Evolutionary conservation across 805 yeast genomes (phyloP), one percentile per base, ranked within the genome.

Genomic region (Yarrowia hollandica): DNA sequence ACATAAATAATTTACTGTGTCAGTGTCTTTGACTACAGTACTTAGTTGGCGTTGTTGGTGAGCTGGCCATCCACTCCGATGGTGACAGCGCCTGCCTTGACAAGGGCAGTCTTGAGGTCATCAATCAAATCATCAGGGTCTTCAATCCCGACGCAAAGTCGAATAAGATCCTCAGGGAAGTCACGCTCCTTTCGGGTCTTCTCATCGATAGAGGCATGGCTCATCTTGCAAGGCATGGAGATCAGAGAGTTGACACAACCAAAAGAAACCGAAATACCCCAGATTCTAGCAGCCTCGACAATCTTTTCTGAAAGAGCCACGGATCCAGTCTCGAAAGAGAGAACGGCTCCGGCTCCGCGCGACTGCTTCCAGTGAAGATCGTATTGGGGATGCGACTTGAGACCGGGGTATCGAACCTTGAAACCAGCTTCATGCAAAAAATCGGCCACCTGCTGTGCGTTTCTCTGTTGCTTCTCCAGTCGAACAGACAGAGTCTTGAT

Each of bases 121-220:
- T 76, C 82, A 52, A 90, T 85, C 69, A 91, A 77, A 69, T 91
- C 98, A 61, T 82, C 85, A 35, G 80, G 75, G 69, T 85, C 83
- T 70, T 91, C 98, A 62, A 91, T 91, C 61, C 98, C 98, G 55
- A 91, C 85, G 70, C 97, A 91, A 60, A 91, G 78, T 67, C 98
- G 80, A 65, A 91, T 83, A 68, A 91, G 77, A 70, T 92, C 97
- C 72, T 91, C 97, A 1, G 97, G 96, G 74, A 91, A 84, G 42
- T 84, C 90, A 71, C 98, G 83, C 71, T 87, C 95, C 50, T 84
- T 84, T 72, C 97, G 83, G 3, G 89, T 84, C 68, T 88, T 82
- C 22, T 90, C 86, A 66, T 90, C 96, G 63, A 91, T 91, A 2
- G 96, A 86, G n/a, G 97, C 97, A 69, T 91, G 98, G 6, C 96